Percentiles rank a stretch among this genome's conserved stretches.
Conservation (phyloP, 1,139 yeast species). For the Yamadazyma buinensis region DNA sequence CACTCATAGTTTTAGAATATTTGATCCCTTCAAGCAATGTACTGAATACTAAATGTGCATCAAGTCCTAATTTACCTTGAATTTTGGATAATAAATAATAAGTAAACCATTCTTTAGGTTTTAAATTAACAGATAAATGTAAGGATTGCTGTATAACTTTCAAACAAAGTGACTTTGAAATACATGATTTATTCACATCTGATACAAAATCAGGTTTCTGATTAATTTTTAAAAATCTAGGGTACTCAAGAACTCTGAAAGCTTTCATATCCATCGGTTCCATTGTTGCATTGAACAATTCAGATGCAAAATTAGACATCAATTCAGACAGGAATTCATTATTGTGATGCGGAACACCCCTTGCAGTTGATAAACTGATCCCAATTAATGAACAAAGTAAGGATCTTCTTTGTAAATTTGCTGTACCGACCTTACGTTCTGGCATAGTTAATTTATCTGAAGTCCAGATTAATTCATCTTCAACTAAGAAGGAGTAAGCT, state of each 20-base stretch:
- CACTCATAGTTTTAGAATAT: conserved; percentile 18
- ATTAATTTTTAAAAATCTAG: conserved; percentile 29
- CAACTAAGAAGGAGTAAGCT: conserved; percentile 74
- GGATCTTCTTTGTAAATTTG: conserved; percentile 65
- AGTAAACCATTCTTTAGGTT: conserved; percentile 58
- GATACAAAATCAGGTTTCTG: conserved; percentile 23
- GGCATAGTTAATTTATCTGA: conserved; percentile 72
- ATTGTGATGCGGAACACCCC: conserved; percentile 16
- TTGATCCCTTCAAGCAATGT: conserved; percentile 33
- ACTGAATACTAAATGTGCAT: conserved; percentile 29
- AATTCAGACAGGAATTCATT: conserved; percentile 40
- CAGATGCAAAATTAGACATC: conserved; percentile 58
- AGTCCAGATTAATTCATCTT: conserved; percentile 87
- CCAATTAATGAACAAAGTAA: conserved; percentile 77
- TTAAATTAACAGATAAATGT: conserved; percentile 40
- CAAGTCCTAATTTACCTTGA: conserved; percentile 43
- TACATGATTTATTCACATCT: conserved; percentile 20
- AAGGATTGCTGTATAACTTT: conserved; percentile 38
- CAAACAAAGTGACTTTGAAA: conserved; percentile 25
- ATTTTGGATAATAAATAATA: conserved; percentile 60
- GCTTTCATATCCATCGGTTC: conserved; percentile 68
- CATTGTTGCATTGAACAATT: conserved; percentile 56
- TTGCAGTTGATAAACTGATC: conserved; percentile 41
- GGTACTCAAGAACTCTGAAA: conserved; percentile 36
- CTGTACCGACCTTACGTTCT: conserved; percentile 62